Percentiles rank a stretch among this genome's conserved stretches.
These are phyloP conservation scores for Brassica incana DNA, from an alignment of 345 rosid species.

Conservation along the genomic window DNA sequence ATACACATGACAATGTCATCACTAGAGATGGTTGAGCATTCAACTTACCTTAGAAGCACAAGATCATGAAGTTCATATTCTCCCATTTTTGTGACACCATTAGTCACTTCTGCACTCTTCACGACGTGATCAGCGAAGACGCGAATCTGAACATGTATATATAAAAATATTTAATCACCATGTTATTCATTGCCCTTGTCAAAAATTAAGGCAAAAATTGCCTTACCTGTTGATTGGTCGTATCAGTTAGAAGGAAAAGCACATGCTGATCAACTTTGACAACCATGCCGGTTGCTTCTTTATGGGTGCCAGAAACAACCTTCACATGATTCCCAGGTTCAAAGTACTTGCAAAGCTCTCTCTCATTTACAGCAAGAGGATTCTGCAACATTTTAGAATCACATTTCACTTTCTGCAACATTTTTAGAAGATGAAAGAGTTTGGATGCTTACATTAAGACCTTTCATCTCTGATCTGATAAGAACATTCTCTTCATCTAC, in stretches of 20 bases:
- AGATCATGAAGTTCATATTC: constrained; percentile 93
- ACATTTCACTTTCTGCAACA: neutral
- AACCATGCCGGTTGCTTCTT: constrained; percentile 91
- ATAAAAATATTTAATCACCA: neutral
- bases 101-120: constrained; percentile 82
- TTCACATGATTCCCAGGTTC: constrained; percentile 94
- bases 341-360: constrained; percentile 84
- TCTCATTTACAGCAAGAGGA: constrained; percentile 75
- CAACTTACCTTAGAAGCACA: constrained; percentile 75
- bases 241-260: constrained; percentile 73
- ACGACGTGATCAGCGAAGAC: constrained; percentile 88
- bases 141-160: constrained; percentile 50
- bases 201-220: neutral
- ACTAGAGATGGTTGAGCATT: neutral
- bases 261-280: constrained; percentile 85
- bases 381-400: constrained; percentile 43
- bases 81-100: constrained; percentile 73
- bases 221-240: constrained; percentile 88
- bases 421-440: neutral
- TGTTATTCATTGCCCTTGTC: neutral
- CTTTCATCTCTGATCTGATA: constrained; percentile 75
- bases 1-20: neutral
- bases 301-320: constrained; percentile 79
- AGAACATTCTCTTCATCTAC: constrained; percentile 87
- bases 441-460: constrained; percentile 65